Evolutionary conservation across 257 asterid species (phyloP).

Genomic region (Haberlea rhodopensis): DNA sequence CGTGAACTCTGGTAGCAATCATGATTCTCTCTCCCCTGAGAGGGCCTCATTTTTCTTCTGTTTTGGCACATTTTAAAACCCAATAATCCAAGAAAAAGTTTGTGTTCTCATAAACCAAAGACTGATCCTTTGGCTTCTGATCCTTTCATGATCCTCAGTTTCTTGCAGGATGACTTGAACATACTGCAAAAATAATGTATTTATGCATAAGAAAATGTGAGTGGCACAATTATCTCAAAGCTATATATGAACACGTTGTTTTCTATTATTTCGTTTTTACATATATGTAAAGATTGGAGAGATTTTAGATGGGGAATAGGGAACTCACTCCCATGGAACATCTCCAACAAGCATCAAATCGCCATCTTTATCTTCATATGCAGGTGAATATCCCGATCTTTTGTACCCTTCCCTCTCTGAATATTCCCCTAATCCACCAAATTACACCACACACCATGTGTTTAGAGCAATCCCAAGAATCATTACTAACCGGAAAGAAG

Average conservation of each 20-base stretch:
- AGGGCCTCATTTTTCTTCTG: conserved; percentile 28
- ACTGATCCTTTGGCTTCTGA: conserved; percentile 76
- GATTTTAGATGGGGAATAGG: background rate
- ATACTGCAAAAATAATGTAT: conserved; percentile 45
- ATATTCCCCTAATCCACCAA: conserved; percentile 48
- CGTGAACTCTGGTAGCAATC: conserved; percentile 60
- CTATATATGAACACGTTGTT: background rate
- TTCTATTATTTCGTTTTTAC: background rate
- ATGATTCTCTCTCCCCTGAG: conserved; percentile 29
- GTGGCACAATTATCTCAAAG: background rate
- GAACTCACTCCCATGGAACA: conserved; percentile 78
- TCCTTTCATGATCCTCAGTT: conserved; percentile 77
- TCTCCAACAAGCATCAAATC: conserved; percentile 94
- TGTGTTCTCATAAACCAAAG: conserved; percentile 35
- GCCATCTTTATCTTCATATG: conserved; percentile 90
- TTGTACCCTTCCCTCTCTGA: conserved; percentile 87
- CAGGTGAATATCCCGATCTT: conserved; percentile 89
- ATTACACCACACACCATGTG: background rate
- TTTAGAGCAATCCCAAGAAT: conserved; percentile 1
- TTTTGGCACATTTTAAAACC: background rate
- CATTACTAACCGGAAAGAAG: background rate
- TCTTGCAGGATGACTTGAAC: conserved; percentile 77
- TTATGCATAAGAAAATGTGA: conserved; percentile 22
- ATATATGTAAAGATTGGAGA: background rate
- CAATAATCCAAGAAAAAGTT: background rate